phyloP scores from a whole-genome alignment of 768 basidiomycete genomes.

The Psilocybe cyanescens region DNA sequence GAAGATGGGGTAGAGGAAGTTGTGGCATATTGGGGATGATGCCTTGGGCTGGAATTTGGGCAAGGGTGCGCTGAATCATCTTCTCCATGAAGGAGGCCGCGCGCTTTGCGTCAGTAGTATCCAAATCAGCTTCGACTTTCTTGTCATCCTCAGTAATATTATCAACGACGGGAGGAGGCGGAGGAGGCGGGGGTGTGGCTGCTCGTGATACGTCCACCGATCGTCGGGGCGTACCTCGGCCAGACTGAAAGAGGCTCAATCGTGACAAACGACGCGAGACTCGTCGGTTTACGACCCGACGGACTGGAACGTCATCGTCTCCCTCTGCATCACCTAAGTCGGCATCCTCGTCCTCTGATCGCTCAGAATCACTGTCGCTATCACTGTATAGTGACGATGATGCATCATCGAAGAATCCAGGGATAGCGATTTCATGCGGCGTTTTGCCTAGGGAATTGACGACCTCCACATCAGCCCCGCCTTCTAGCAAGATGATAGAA shows the following conservation, averaged over 20 bases:
- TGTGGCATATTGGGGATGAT: constrained; percentile 50
- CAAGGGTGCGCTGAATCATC: constrained; percentile 77
- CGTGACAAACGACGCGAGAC: constrained; percentile 36
- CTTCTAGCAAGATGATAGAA: constrained; percentile 67
- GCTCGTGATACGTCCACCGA: constrained; percentile 36
- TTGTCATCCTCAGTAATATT: constrained; percentile 21
- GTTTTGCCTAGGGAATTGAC: constrained; percentile 76
- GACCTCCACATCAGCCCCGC: constrained; percentile 80
- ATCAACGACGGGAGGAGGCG: constrained; percentile 21
- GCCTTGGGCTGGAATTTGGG: constrained; percentile 59
- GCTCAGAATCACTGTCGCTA: constrained; percentile 27
- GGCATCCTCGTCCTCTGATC: constrained; percentile 53
- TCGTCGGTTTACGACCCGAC: constrained; percentile 35
- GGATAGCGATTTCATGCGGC: constrained; percentile 58
- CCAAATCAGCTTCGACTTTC: constrained; percentile 17
- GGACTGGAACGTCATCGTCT: constrained; percentile 52
- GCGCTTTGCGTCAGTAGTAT: constrained; percentile 46
- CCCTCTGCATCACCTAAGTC: constrained; percentile 74
- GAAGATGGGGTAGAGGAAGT: constrained; percentile 53
- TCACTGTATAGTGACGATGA: constrained; percentile 27
- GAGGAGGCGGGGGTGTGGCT: constrained; percentile 34
- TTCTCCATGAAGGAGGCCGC: constrained; percentile 64
- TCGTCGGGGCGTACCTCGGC: constrained; percentile 30
- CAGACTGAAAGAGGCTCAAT: constrained; percentile 28
- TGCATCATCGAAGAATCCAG: constrained; percentile 48